Conservation (phyloP, 768 basidiomycete genomes). For the Trametes punicea region DNA sequence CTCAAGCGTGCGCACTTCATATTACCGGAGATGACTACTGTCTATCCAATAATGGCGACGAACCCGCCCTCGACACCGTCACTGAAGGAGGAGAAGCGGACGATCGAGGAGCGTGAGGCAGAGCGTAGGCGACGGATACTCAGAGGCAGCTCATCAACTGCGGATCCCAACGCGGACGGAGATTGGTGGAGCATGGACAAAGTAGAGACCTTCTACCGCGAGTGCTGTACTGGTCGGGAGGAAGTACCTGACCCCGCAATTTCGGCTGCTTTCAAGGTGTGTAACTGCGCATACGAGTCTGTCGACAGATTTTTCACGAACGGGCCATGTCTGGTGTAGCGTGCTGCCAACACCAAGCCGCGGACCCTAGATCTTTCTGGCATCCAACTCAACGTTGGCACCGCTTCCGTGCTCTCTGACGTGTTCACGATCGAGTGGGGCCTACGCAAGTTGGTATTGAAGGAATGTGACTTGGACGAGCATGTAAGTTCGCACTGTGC, state of each 20-base stretch:
- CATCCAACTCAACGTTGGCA: slow-evolving; percentile 64
- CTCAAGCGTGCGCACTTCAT: slow-evolving; percentile 91
- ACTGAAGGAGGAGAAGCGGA: slow-evolving; percentile 76
- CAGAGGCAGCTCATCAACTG: slow-evolving; percentile 39
- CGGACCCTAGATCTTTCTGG: slow-evolving; percentile 79
- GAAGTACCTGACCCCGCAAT: slow-evolving; percentile 65
- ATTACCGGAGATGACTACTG: slow-evolving; percentile 76
- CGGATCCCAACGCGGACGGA: slow-evolving; percentile 31
- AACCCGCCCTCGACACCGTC: slow-evolving; percentile 81
- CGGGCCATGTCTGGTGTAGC: slow-evolving; percentile 31
- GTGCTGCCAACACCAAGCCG: slow-evolving; percentile 52
- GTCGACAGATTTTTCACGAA: not conserved
- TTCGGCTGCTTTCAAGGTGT: slow-evolving; percentile 68
- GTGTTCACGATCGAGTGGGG: slow-evolving; percentile 94
- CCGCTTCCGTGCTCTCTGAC: slow-evolving; percentile 83
- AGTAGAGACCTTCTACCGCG: slow-evolving; percentile 82
- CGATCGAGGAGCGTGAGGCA: slow-evolving; percentile 72
- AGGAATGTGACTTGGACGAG: slow-evolving; percentile 86
- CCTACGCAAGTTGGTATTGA: slow-evolving; percentile 75
- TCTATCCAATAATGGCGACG: slow-evolving; percentile 85
- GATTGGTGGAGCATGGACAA: slow-evolving; percentile 86
- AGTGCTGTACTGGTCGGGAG: slow-evolving; percentile 77
- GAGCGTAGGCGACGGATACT: slow-evolving; percentile 67
- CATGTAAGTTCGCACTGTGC: slow-evolving; percentile 43
- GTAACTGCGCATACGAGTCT: slow-evolving; percentile 14